Evolutionary conservation across 1,284 basidiomycete species (phyloP), one percentile per base, ranked within the genome.

Genomic region (Irpex rosettiformis): DNA sequence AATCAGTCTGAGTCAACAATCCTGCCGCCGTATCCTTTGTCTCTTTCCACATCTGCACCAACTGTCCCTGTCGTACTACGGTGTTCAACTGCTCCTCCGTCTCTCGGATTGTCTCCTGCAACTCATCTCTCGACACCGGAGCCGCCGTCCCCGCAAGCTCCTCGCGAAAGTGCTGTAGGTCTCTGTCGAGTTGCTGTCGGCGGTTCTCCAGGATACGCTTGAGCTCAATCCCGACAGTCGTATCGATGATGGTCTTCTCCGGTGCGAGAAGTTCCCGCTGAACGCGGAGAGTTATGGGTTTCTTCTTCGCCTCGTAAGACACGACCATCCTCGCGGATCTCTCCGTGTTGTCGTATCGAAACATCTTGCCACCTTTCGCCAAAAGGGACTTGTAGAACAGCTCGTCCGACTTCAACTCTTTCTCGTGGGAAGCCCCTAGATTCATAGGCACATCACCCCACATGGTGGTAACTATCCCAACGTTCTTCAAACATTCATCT

Each of bases 391-490:
- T 64, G 62, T 67, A 70, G 60, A 69, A 30, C 11, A 54, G 25
- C 7, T 7, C 21, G 33, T 54, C 52, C 5, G 47, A 29, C 27
- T 55, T 22, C 3, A 62, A 33, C 40, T 57, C 52, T 28, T 45
- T 37, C 28, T 55, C 58, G 27, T 56, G 48, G 13, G 56, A 25
- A 24, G 13, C 27, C 16, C 43, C 52, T 21, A 22, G 53, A 18
- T 55, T 53, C 28, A 42, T 37, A 4, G 21, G 18, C 3, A 78
- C 71, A 56, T 73, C 70, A 21, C 72, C 72, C 81, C 81, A 83
- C 78, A 80, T 81, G 55, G 73, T 82, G 54, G 80, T 84, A 29
- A 76, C 74, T 59, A 83, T 73, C 21, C 79, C 68, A 24, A 83
- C 79, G 61, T 79, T 82, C 43, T 72, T 69, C 55, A 83, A 70